Evolutionary conservation across 202 grass and related monocot species (phyloP), one percentile per base, ranked within the genome.

Genomic region (Setaria viridis): DNA sequence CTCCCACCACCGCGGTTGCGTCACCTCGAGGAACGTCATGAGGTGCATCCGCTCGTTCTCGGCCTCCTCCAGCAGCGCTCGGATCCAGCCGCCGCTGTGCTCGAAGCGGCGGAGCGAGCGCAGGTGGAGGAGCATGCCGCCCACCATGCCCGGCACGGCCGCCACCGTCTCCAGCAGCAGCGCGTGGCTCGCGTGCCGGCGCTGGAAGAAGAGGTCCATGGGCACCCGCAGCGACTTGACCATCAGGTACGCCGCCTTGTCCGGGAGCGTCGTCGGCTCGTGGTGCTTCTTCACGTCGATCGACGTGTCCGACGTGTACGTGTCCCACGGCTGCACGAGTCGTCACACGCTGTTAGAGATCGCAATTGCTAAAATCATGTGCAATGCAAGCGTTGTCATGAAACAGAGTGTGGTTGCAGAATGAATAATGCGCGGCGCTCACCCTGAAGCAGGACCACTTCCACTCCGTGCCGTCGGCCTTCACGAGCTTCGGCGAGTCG

Each of bases 21-120:
- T 76, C 69, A 95, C 93, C 91, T 95, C 93, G 4, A 95, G 56
- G 88, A 95, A 89, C 4, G 88, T 95, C 93, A 95, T 92, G 72
- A 95, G 88, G 84, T 95, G 93, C 93, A 95, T 95, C 16, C 93
- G 88, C 93, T 95, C 93, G 84, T 95, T 95, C 91, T 95, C 93
- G 20, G 93, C 93, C 74, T 95, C 93, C 81, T 95, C 93, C 4
- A 93, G 81, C 11, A 95, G 88, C 11, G 84, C 86, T 0, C 91
- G 88, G 86, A 95, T 63, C 93, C 93, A 95, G 0, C 93, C 91
- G 58, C 93, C 91, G 84, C 88, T 95, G 21, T 95, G 84, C 88
- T 95, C 93, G 88, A 95, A 95, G 33, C 88, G 93, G 6, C 93
- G 95, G 11, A 98, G 93, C 19, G 95, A 98, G 32, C 86, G 91